A percentile compares a stretch with the other conserved stretches of the same genome.
phyloP scores from a whole-genome alignment of 1,284 basidiomycete genomes.

The Vanrija sp. region DNA sequence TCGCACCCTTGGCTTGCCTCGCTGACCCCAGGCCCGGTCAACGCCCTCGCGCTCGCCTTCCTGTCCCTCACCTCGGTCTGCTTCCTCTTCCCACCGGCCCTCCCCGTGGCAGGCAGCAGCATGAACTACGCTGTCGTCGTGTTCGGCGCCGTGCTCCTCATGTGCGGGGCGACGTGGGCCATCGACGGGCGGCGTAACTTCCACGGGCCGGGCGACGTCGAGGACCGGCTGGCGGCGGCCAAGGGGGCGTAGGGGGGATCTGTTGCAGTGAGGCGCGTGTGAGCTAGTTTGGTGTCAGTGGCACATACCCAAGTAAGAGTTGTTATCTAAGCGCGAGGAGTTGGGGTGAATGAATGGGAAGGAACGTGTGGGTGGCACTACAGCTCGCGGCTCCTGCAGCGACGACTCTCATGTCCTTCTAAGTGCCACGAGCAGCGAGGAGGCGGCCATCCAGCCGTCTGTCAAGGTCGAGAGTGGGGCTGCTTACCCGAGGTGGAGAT shows the following conservation, averaged over 20 bases:
- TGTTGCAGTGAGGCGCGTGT: no score
- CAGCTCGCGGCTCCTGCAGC: no score
- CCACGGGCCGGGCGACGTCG: constrained; percentile 44
- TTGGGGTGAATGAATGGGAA: no score
- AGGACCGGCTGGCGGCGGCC: neutral
- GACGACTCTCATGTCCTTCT: no score
- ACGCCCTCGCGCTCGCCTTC: constrained; percentile 48
- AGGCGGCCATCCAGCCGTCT: no score
- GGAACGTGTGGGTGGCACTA: no score
- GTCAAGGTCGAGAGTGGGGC: no score
- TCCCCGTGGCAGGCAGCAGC: constrained; percentile 40
- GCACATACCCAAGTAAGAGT: no score
- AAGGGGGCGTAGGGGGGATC: neutral
- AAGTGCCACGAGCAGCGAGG: no score
- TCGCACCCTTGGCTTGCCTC: constrained; percentile 27
- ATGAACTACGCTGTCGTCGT: constrained; percentile 51
- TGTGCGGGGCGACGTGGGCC: constrained; percentile 42
- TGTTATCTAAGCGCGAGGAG: no score
- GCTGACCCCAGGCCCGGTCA: constrained; percentile 29
- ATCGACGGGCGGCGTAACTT: constrained; percentile 42
- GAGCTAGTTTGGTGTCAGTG: no score
- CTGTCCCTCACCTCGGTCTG: constrained; percentile 50
- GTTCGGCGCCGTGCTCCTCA: constrained; percentile 29
- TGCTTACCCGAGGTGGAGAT: no score
- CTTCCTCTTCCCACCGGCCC: constrained; percentile 52